phyloP scores from a whole-genome alignment of 2,329 filamentous ascomycete species.

The Nigrospora oryzae region DNA sequence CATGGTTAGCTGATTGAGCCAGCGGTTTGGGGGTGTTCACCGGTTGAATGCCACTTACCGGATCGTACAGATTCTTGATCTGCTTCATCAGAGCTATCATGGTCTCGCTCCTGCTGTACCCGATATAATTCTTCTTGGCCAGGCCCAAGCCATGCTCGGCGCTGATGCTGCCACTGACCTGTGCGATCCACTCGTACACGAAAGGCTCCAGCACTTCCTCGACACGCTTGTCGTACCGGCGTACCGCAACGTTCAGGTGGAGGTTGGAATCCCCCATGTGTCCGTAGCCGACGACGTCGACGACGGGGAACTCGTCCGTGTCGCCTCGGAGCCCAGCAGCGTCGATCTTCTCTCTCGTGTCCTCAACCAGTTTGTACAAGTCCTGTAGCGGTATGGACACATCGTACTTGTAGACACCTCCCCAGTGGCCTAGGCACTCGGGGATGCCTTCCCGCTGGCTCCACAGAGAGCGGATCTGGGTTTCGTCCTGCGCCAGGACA shows the following conservation, averaged over 20 bases:
- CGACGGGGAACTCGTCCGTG: constrained; percentile 66
- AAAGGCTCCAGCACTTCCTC: constrained; percentile 87
- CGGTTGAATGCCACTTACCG: constrained; percentile 49
- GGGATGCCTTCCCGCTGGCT: constrained; percentile 88
- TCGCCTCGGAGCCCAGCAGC: constrained; percentile 71
- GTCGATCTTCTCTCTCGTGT: constrained; percentile 64
- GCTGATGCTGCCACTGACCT: constrained; percentile 85
- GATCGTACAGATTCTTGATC: constrained; percentile 90
- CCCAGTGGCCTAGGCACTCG: constrained; percentile 81
- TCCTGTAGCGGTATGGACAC: constrained; percentile 85
- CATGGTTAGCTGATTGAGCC: constrained; percentile 7
- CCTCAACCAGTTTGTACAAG: constrained; percentile 84
- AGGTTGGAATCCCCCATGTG: constrained; percentile 98
- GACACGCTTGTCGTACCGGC: constrained; percentile 77
- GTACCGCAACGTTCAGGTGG: constrained; percentile 81
- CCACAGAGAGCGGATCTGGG: constrained; percentile 81
- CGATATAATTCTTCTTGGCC: constrained; percentile 92
- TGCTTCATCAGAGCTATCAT: constrained; percentile 91
- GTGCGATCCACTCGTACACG: constrained; percentile 93
- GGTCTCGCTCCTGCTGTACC: constrained; percentile 81
- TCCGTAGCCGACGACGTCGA: constrained; percentile 90
- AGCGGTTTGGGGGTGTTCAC: background rate
- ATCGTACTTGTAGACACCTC: constrained; percentile 98
- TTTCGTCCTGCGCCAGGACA: constrained; percentile 87
- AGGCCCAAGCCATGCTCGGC: constrained; percentile 92